A percentile compares a stretch with the other conserved stretches of the same genome.
Conservation (phyloP, 305 asterid species). For the Fraxinus angustifolia region DNA sequence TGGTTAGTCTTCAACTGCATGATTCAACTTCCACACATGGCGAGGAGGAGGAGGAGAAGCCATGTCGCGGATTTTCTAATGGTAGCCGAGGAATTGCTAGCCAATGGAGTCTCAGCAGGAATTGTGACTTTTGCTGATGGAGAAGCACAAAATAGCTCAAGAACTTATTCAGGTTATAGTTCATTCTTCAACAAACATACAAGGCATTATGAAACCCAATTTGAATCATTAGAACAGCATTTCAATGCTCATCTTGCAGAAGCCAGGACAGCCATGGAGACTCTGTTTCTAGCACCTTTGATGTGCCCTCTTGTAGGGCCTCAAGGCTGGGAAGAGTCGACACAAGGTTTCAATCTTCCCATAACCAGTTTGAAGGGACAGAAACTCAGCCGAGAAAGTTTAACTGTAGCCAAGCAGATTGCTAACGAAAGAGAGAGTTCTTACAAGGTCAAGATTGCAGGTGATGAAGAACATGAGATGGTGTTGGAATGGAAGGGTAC, state of each 20-base stretch:
- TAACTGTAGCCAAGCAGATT: slow-evolving; percentile 57
- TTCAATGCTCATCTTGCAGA: slow-evolving; percentile 57
- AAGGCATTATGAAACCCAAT: slow-evolving; percentile 47
- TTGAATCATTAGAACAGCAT: slow-evolving; percentile 58
- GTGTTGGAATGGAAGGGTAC: slow-evolving; percentile 58
- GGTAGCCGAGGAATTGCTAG: slow-evolving; percentile 38
- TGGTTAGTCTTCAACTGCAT: slow-evolving; percentile 72
- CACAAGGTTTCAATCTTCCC: not conserved
- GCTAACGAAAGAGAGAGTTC: slow-evolving; percentile 43
- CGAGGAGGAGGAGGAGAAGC: slow-evolving; percentile 34
- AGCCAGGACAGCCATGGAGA: slow-evolving; percentile 70
- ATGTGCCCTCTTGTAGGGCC: slow-evolving; percentile 50
- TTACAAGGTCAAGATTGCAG: slow-evolving; percentile 38
- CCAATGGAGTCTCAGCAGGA: slow-evolving; percentile 30
- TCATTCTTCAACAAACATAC: slow-evolving; percentile 42
- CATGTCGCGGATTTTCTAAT: slow-evolving; percentile 39
- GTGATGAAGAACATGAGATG: slow-evolving; percentile 42
- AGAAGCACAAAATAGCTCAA: slow-evolving; percentile 35
- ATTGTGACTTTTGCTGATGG: slow-evolving; percentile 63
- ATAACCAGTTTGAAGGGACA: slow-evolving; percentile 27
- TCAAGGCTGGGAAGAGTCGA: slow-evolving; percentile 47
- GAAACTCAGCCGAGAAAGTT: slow-evolving; percentile 45
- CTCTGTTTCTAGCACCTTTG: slow-evolving; percentile 55
- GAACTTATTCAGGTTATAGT: slow-evolving; percentile 21
- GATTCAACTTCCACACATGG: slow-evolving; percentile 75